These are phyloP conservation scores for Malassezia arunalokei DNA, from an alignment of 1,284 basidiomycete species.

Conservation along the genomic window DNA sequence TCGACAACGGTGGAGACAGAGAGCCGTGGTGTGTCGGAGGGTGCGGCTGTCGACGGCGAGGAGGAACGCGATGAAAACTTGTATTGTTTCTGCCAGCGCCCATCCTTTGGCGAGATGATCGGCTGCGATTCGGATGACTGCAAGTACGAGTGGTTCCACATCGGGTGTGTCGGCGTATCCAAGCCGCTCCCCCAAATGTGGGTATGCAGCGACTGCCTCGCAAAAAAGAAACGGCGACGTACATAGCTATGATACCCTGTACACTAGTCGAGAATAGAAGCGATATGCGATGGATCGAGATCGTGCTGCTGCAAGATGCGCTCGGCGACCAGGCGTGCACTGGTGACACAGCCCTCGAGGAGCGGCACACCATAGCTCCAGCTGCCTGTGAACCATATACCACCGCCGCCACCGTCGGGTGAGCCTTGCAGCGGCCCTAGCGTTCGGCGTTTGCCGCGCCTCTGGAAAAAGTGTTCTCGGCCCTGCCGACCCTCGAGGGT, in stretches of 20 bases:
- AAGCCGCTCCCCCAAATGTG: slow-evolving; percentile 42
- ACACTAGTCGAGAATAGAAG: neutral
- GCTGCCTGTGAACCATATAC: slow-evolving; percentile 21
- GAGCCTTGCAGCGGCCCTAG: slow-evolving; percentile 10
- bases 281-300: neutral
- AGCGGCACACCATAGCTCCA: slow-evolving; percentile 27
- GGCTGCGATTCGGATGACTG: slow-evolving; percentile 37
- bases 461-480: slow-evolving; percentile 16
- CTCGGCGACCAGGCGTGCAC: slow-evolving; percentile 15
- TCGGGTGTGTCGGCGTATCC: slow-evolving; percentile 41
- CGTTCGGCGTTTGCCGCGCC: neutral
- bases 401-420: neutral
- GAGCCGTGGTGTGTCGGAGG: neutral
- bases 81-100: slow-evolving; percentile 44
- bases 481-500: slow-evolving; percentile 5
- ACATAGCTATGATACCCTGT: slow-evolving; percentile 6
- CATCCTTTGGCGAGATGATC: slow-evolving; percentile 44
- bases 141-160: slow-evolving; percentile 45
- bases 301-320: slow-evolving; percentile 5
- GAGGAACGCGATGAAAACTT: slow-evolving; percentile 37
- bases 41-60: slow-evolving; percentile 6
- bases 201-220: slow-evolving; percentile 18
- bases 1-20: neutral
- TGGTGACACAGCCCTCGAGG: slow-evolving; percentile 22
- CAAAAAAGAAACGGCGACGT: slow-evolving; percentile 14